phyloP scores from a whole-genome alignment of 805 yeast genomes.

The Kregervanrija fluxuum region DNA sequence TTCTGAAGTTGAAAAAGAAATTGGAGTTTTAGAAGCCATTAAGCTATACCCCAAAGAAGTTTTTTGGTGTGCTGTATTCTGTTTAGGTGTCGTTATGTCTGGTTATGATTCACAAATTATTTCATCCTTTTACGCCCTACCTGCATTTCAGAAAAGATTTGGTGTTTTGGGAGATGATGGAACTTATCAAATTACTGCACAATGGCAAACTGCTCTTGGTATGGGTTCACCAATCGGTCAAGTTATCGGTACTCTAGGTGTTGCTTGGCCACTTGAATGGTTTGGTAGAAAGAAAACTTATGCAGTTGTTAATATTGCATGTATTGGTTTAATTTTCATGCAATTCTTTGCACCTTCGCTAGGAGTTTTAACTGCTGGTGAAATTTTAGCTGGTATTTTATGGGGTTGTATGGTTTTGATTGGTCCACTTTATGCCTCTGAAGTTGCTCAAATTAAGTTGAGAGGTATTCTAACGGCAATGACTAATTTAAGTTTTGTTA shows the following conservation, averaged over 20 bases:
- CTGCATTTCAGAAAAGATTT: no score
- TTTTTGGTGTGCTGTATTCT: conserved; percentile 32
- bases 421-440: conserved; percentile 50
- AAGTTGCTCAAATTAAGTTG: conserved; percentile 44
- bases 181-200: conserved; percentile 29
- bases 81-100: conserved; percentile 33
- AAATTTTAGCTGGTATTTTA: conserved; percentile 37
- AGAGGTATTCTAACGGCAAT: conserved; percentile 43
- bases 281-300: conserved; percentile 35
- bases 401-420: conserved; percentile 51
- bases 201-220: conserved; percentile 39
- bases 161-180: conserved; percentile 18
- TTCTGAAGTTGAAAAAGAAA: conserved; percentile 12
- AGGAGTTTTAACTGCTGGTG: conserved; percentile 34
- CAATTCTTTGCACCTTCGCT: conserved; percentile 33
- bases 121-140: conserved; percentile 31
- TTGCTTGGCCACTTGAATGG: conserved; percentile 34
- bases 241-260: conserved; percentile 31
- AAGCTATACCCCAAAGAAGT: conserved; percentile 32
- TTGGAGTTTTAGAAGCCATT: conserved; percentile 26
- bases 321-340: conserved; percentile 30
- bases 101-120: conserved; percentile 36
- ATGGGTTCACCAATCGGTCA: conserved; percentile 25
- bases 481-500: conserved; percentile 45
- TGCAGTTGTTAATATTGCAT: conserved; percentile 24